phyloP scores from a whole-genome alignment of 1,284 basidiomycete species.

The Coriolopsis trogii region DNA sequence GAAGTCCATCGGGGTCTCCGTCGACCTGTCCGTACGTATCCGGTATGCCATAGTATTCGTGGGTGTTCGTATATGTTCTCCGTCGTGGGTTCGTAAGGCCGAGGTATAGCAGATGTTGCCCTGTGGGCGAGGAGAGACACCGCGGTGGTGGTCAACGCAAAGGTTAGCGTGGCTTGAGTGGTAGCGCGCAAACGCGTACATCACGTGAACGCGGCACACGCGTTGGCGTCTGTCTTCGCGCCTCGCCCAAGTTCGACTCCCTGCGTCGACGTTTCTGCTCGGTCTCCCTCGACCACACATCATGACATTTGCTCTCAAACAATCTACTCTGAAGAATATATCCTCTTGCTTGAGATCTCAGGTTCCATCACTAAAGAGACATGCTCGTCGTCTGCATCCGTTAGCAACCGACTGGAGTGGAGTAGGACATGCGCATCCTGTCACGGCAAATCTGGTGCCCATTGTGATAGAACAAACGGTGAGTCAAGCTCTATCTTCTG shows the following conservation, averaged over 20 bases:
- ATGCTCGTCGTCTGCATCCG: conserved; percentile 43
- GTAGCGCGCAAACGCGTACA: conserved; percentile 29
- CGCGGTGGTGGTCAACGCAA: conserved; percentile 17
- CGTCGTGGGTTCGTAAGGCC: not conserved
- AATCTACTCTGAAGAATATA: conserved; percentile 8
- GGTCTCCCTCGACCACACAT: too few relatives aligned
- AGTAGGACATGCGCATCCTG: conserved; percentile 17
- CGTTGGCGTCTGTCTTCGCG: conserved; percentile 6
- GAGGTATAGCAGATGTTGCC: not conserved
- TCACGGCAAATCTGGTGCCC: conserved; percentile 60
- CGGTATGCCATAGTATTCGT: conserved; percentile 20
- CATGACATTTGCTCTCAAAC: conserved; percentile 19
- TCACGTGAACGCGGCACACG: conserved; percentile 33
- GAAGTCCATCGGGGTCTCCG: conserved; percentile 82
- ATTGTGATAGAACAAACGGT: conserved; percentile 95
- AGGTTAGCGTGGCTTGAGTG: conserved; percentile 18
- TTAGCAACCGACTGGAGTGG: conserved; percentile 17
- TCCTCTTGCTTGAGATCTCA: conserved; percentile 1
- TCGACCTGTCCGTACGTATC: conserved; percentile 47
- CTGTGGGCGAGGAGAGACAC: not conserved
- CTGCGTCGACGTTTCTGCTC: too few relatives aligned
- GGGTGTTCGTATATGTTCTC: not conserved
- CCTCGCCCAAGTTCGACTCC: not conserved
- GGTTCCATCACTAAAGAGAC: conserved; percentile 1
- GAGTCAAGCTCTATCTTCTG: conserved; percentile 1